Percentiles rank a stretch among this genome's conserved stretches.
phyloP scores from a whole-genome alignment of 163 green algal species.

The Prototheca stagnorum region DNA sequence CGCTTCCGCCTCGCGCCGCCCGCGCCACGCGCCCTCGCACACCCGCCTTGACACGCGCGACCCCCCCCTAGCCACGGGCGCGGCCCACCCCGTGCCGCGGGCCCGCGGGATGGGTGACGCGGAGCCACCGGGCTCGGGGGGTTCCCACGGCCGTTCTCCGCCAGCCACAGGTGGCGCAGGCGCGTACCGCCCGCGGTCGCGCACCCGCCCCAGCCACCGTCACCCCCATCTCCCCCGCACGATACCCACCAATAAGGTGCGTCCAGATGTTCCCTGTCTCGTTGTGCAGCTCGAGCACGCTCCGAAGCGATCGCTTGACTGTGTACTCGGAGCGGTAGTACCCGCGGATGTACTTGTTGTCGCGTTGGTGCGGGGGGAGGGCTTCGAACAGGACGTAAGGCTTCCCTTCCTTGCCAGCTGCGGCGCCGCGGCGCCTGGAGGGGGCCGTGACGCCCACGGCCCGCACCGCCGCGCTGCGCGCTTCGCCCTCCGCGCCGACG shows the following conservation, averaged over 20 bases:
- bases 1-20: too few relatives aligned
- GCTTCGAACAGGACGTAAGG: conserved; percentile 7
- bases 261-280: conserved; percentile 83
- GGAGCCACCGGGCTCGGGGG: background rate
- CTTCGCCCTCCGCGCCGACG: background rate
- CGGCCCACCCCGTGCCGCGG: too few relatives aligned
- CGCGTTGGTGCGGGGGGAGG: conserved; percentile 36
- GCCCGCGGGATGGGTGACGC: too few relatives aligned
- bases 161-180: too few relatives aligned
- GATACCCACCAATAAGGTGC: conserved; percentile 55
- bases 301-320: conserved; percentile 33
- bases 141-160: background rate
- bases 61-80: too few relatives aligned
- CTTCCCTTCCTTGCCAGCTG: background rate
- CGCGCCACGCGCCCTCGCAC: too few relatives aligned
- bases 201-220: background rate
- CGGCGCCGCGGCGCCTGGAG: background rate
- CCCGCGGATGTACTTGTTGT: conserved; percentile 61
- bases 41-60: too few relatives aligned
- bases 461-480: too few relatives aligned
- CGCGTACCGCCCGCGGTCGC: background rate
- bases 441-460: too few relatives aligned
- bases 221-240: background rate
- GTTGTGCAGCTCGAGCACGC: conserved; percentile 72
- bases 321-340: conserved; percentile 48